These are phyloP conservation scores for Cucumis variabilis DNA, from an alignment of 331 rosid genomes.

Conservation along the genomic window DNA sequence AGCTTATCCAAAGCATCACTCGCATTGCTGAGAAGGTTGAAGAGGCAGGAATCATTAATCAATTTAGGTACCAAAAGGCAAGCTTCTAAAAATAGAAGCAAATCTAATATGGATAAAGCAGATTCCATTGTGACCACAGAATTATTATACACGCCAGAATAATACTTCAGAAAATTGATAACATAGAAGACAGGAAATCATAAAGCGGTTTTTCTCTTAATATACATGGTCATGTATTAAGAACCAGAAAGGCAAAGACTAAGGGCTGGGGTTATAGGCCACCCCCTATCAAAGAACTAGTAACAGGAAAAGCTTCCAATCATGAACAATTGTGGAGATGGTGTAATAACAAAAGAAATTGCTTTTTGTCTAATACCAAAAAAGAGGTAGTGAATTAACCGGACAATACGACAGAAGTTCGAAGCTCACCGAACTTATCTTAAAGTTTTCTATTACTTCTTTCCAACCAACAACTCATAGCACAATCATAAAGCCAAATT, in stretches of 20 bases:
- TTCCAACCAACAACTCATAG: background rate
- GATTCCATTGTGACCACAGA: background rate
- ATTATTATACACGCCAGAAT: background rate
- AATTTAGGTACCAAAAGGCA: background rate
- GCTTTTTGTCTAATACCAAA: background rate
- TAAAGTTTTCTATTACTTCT: background rate
- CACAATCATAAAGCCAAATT: background rate
- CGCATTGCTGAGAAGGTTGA: slow-evolving; percentile 76
- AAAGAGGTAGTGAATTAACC: background rate
- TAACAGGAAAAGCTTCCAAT: slow-evolving; percentile 2
- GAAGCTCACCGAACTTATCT: background rate
- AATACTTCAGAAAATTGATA: background rate
- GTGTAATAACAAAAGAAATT: background rate
- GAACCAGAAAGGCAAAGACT: background rate
- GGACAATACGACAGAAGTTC: background rate
- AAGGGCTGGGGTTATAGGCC: background rate
- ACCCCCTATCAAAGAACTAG: background rate
- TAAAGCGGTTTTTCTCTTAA: background rate
- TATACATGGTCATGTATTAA: background rate
- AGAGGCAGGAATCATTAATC: slow-evolving; percentile 24
- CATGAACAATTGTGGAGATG: background rate
- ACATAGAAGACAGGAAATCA: background rate
- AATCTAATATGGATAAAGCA: background rate
- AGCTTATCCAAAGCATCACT: slow-evolving; percentile 99
- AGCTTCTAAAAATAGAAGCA: background rate